Base-by-base conservation (phyloP, 208 protist genomes). In the Leptomonas seymouri region DNA sequence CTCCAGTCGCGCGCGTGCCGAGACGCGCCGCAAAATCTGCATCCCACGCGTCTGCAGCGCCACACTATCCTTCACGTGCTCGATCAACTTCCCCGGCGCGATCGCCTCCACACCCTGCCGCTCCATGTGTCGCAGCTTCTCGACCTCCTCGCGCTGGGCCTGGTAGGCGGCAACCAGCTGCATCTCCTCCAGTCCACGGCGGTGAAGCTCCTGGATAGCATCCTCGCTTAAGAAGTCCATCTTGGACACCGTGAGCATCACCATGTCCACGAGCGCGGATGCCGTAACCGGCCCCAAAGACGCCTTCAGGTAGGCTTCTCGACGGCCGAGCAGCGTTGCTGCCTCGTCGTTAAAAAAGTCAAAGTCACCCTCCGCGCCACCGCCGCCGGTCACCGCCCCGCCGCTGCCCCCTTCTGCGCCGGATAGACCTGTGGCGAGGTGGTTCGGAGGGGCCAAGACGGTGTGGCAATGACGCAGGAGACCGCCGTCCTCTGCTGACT, bases 21-120 rank as follows among this genome's bases (percentile, higher is more conserved):
- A 67, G 20, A 80, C 71, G 28, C 77, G 84, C 14, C 82, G 80
- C 12, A 94, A 70, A 39, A 81, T 50, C 34, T 84, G 78, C 58
- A 79, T 71, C 7, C 86, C 86, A 25, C 71, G 72, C 49, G 57
- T 63, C 23, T 91, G 84, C 56, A 91, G 60, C 9, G 60, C 57
- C 7, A 68, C 67, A 55, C 78, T 84, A 42, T 88, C 76, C 70
- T 88, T 86, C 25, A 91, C 80, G 44, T 89, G 84, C 65, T 84
- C 80, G 18, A 94, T 71, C 30, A 94, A 71, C 49, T 80, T 70
- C 23, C 77, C 76, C 0, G 85, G 75, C 1, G 86, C 70, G 65
- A 94, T 91, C 0, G 74, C 80, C 70, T 94, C 86, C 27, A 94
- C 85, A n/a, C 86, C 86, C 60, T 89, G 80, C 20, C 76, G 84